Percentiles rank a stretch among this genome's conserved stretches.
Conservation (phyloP, 2,329 filamentous ascomycete genomes). For the Pochonia chlamydosporia region DNA sequence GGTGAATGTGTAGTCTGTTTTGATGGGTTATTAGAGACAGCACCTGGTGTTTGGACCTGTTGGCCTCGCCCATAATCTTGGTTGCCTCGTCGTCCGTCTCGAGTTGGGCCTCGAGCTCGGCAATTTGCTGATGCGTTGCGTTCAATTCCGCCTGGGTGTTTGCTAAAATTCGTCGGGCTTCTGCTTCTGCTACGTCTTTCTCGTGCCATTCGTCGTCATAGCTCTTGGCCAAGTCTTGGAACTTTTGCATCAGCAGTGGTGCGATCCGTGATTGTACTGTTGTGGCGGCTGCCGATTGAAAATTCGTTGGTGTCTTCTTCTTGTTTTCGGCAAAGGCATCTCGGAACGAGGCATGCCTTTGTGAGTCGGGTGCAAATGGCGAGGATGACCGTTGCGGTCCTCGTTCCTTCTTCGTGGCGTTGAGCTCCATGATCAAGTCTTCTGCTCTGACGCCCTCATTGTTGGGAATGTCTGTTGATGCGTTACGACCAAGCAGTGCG, state of each 20-base stretch:
- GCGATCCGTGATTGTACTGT: slow-evolving; percentile 65
- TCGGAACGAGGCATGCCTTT: slow-evolving; percentile 47
- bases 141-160: slow-evolving; percentile 65
- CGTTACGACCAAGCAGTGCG: slow-evolving; percentile 70
- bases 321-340: slow-evolving; percentile 40
- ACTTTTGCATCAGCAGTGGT: slow-evolving; percentile 64
- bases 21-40: slow-evolving; percentile 45
- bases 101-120: slow-evolving; percentile 48
- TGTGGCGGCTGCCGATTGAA: slow-evolving; percentile 61
- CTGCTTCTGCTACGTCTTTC: slow-evolving; percentile 63
- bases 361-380: slow-evolving; percentile 59
- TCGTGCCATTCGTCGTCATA: slow-evolving; percentile 73
- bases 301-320: slow-evolving; percentile 35
- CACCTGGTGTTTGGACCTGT: slow-evolving; percentile 40
- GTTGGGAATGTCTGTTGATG: slow-evolving; percentile 78
- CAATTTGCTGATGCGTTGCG: slow-evolving; percentile 52
- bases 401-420: slow-evolving; percentile 62
- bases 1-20: slow-evolving; percentile 46
- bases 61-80: slow-evolving; percentile 47
- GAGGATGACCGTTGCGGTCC: slow-evolving; percentile 71
- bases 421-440: slow-evolving; percentile 71
- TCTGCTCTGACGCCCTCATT: slow-evolving; percentile 77
- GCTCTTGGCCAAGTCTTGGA: slow-evolving; percentile 61
- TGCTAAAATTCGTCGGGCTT: slow-evolving; percentile 58
- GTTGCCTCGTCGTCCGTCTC: slow-evolving; percentile 49